Evolutionary conservation across 2,329 filamentous ascomycete species (phyloP).

Genomic region (Fusarium irregulare): DNA sequence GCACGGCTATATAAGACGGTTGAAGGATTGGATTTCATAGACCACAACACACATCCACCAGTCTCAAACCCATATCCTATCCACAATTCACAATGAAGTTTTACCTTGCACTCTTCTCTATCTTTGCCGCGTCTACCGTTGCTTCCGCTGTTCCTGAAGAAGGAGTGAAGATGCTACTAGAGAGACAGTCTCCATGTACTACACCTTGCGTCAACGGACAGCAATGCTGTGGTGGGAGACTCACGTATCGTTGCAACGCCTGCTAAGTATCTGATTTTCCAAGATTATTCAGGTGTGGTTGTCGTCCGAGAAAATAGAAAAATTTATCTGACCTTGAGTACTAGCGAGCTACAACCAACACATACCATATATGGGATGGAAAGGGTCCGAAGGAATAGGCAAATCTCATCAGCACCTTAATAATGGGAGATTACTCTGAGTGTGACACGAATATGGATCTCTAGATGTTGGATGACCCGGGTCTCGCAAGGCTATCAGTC

Average conservation of each 20-base stretch:
- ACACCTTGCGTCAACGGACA: not conserved
- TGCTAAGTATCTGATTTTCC: not conserved
- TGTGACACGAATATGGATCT: too few species aligned
- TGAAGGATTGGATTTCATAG: not conserved
- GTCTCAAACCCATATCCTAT: not conserved
- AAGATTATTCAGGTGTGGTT: not conserved
- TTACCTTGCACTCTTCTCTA: not conserved
- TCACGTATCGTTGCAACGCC: not conserved
- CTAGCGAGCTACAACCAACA: not conserved
- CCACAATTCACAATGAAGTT: not conserved
- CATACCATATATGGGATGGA: too few species aligned
- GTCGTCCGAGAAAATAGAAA: accelerated
- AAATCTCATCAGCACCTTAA: too few species aligned
- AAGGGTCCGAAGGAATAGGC: too few species aligned
- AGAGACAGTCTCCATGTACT: not conserved
- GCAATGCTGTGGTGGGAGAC: not conserved
- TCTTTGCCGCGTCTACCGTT: not conserved
- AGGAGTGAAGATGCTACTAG: not conserved
- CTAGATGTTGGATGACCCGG: too few species aligned
- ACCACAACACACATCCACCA: not conserved
- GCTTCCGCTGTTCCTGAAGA: not conserved
- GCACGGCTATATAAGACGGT: not conserved
- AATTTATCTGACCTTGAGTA: not conserved
- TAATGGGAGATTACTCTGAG: too few species aligned
- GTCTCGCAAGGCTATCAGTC: too few species aligned